Base-by-base conservation (phyloP, 106 monocot species). In the Hemerocallis citrina region DNA sequence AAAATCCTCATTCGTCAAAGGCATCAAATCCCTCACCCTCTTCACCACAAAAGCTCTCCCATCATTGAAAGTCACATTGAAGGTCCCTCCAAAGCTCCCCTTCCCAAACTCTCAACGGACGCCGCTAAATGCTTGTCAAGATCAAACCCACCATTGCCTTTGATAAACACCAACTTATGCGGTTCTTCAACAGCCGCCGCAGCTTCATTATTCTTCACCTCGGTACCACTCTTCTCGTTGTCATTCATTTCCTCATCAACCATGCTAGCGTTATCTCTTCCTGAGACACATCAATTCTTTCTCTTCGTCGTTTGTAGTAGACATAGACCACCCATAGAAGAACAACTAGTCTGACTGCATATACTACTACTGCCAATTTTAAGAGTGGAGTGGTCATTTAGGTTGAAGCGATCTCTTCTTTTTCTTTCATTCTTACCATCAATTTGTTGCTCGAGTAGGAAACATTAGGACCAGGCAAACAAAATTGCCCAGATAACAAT, bases 1-100 rank as follows among this genome's bases (percentile, higher is more conserved):
- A 62, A 76, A 76, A 19, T 76, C 76, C 16, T 64, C 62, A 5
- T 12, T 31, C 4, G 58, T 76, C 5, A 76, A 25, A 0, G 76
- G 76, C 8, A 45, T 31, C 8, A 76, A 1, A n/a, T 70, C 65
- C 17, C 50, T 64, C 64, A 76, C 4, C 47, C 64, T 57, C 76
- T 76, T 76, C 43, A 76, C 64, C 2, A 76, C 76, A 1, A 76
- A 3, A 6, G 12, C 5, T 2, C 27, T 1, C 3, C 17, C 59
- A 17, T 36, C 23, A 0, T 65, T 50, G 4, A 70, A 15, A 4
- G 8, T 34, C 11, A 44, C 49, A 57, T 76, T 76, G 59, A 65
- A 76, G 33, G 50, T 35, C 13, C 36, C 55, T 23, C 70, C 69
- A 16, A 70, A 70, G 51, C 64, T 43, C 16, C 76, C 70, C 42